Evolutionary conservation across 768 basidiomycete genomes (phyloP).

Genomic region (Pisolithus tinctorius): DNA sequence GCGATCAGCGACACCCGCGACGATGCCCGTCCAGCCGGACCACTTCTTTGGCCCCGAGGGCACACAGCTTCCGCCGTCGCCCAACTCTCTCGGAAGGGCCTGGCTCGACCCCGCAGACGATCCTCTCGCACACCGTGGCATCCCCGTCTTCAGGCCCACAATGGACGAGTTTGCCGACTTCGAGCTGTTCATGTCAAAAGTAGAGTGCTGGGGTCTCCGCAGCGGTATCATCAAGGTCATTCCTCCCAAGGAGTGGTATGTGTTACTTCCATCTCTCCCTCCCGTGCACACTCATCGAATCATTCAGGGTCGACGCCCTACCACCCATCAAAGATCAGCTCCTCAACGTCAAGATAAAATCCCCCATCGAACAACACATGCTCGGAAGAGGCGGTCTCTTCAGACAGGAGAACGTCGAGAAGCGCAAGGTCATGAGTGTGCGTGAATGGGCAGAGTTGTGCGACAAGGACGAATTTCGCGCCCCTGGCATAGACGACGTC

Average conservation of each 20-base stretch:
- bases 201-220: slow-evolving; percentile 85
- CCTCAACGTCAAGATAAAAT: slow-evolving; percentile 67
- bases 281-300: slow-evolving; percentile 13
- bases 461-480: slow-evolving; percentile 59
- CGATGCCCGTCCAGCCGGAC: slow-evolving; percentile 61
- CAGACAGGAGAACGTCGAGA: slow-evolving; percentile 87
- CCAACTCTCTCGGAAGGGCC: slow-evolving; percentile 51
- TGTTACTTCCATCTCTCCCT: slow-evolving; percentile 10
- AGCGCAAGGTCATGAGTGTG: slow-evolving; percentile 74
- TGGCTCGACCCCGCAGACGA: slow-evolving; percentile 80
- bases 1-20: slow-evolving; percentile 47
- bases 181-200: slow-evolving; percentile 78
- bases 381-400: slow-evolving; percentile 81
- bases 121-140: slow-evolving; percentile 77
- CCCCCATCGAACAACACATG: slow-evolving; percentile 93
- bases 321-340: slow-evolving; percentile 71
- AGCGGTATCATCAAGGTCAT: slow-evolving; percentile 97
- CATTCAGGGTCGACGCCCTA: slow-evolving; percentile 57
- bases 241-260: slow-evolving; percentile 90
- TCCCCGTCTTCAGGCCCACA: slow-evolving; percentile 93
- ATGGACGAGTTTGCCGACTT: slow-evolving; percentile 91
- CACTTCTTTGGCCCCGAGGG: slow-evolving; percentile 69
- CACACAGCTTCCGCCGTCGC: slow-evolving; percentile 45
- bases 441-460: slow-evolving; percentile 85
- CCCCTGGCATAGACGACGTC: slow-evolving; percentile 67